phyloP scores from a whole-genome alignment of 1,139 yeast species.

The Saccharomyces pastorianus region DNA sequence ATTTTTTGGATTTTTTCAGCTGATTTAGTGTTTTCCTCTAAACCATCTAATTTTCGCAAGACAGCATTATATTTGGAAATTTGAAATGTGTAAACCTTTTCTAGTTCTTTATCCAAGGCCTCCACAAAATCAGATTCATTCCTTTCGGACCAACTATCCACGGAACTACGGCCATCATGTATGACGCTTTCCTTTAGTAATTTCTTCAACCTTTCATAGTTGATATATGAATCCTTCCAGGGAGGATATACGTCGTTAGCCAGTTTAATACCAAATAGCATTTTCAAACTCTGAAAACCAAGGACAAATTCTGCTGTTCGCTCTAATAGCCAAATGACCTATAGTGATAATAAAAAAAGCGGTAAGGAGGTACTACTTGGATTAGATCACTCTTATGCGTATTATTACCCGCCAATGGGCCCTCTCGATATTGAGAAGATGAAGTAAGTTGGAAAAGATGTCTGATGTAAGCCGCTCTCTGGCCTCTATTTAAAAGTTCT shows the following conservation, averaged over 20 bases:
- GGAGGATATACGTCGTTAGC: conserved; percentile 78
- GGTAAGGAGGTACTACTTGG: not conserved
- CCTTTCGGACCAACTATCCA: conserved; percentile 62
- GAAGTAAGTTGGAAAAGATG: not conserved
- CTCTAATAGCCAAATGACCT: not conserved
- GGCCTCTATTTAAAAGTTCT: not conserved
- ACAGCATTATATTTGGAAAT: conserved; percentile 60
- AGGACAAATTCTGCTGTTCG: not conserved
- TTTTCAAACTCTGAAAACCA: conserved; percentile 22
- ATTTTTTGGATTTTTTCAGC: conserved; percentile 26
- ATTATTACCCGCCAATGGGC: not conserved
- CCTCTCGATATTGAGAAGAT: not conserved
- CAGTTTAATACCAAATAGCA: conserved; percentile 83
- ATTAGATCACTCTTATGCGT: not conserved
- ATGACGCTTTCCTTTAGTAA: conserved; percentile 54
- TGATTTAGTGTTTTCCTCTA: conserved; percentile 44
- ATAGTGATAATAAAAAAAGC: not conserved
- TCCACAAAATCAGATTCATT: conserved; percentile 81
- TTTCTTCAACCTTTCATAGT: conserved; percentile 72
- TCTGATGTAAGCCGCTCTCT: not conserved
- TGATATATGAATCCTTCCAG: conserved; percentile 78
- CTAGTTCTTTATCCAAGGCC: conserved; percentile 76
- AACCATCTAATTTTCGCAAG: conserved; percentile 51
- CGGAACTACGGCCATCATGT: not conserved
- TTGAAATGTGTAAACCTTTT: conserved; percentile 89